These are phyloP conservation scores for Nicotiana noctiflora DNA, from an alignment of 257 asterid genomes.

Conservation along the genomic window DNA sequence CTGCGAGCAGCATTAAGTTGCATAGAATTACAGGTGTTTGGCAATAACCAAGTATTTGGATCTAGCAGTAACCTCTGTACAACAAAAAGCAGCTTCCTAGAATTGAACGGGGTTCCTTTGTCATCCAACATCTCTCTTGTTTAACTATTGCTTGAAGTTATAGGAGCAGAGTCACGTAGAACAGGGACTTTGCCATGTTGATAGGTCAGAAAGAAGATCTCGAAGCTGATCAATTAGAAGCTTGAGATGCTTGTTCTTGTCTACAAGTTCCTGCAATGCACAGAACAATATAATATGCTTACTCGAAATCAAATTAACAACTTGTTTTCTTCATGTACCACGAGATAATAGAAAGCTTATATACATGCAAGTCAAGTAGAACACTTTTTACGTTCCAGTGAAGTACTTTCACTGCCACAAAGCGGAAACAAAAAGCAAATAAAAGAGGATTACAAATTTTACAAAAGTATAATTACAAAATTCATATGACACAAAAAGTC, in stretches of 20 bases:
- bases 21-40: not conserved
- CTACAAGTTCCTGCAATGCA: constrained; percentile 46
- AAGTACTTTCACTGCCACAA: not conserved
- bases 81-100: not conserved
- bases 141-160: not conserved
- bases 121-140: not conserved
- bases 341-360: not conserved
- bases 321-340: not conserved
- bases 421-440: not conserved
- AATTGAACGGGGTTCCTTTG: not conserved
- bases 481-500: not conserved
- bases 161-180: constrained; percentile 29
- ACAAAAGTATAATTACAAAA: not conserved
- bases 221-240: constrained; percentile 74
- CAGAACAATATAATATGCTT: not conserved
- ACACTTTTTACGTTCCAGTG: not conserved
- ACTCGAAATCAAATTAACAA: not conserved
- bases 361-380: not conserved
- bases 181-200: constrained; percentile 87
- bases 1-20: not conserved
- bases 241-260: constrained; percentile 58
- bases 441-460: not conserved
- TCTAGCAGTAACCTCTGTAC: not conserved
- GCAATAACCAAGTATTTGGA: not conserved
- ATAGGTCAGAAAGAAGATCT: constrained; percentile 51